Base-by-base conservation (phyloP, 257 asterid species). In the Penstemon eatonii region DNA sequence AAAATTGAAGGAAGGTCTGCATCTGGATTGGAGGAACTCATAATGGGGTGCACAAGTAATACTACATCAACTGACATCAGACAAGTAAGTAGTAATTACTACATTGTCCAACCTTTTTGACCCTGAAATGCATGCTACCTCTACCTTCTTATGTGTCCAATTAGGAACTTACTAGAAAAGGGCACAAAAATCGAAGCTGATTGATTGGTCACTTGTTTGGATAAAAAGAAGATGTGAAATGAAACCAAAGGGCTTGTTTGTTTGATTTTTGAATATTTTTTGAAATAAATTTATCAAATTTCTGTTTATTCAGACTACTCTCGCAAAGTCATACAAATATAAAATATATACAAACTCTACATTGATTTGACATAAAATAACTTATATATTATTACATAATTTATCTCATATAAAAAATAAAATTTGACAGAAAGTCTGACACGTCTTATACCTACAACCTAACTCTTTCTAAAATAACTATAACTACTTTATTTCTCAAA, bases 1-100 rank as follows among this genome's bases (percentile, higher is more conserved):
- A 86, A 89, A 75, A 56, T 81, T 0, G 86, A 85, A 66, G 95
- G 95, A 60, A 82, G 96, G 89, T 84, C 96, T 76, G 89, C 96
- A 25, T 83, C 99, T 70, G 91, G 87, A 69, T 83, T 85, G 70
- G 91, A 83, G 73, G 89, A 85, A 81, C 75, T 85, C 84, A 83
- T 85, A 45, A 85, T 85, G 91, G 91, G 85, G 43, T 85, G 89
- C 87, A 83, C 89, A 9, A 2, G 38, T 63, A 46, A 43, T 46
- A 4, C 68, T 38, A 43, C 67, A 52, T 76, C 91, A 41, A 40
- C 72, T 68, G 83, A 83, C 61, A 75, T 78, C 80, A 85, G 83
- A 73, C 84, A 82, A 73, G 91, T 85, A 67, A 75, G 85, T 76
- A 75, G 85, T 76, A 39, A 60, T 54, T 55, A 13, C 52, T 10